Conservation (phyloP, 176 grass and related monocot species). For the Pharus latifolius region DNA sequence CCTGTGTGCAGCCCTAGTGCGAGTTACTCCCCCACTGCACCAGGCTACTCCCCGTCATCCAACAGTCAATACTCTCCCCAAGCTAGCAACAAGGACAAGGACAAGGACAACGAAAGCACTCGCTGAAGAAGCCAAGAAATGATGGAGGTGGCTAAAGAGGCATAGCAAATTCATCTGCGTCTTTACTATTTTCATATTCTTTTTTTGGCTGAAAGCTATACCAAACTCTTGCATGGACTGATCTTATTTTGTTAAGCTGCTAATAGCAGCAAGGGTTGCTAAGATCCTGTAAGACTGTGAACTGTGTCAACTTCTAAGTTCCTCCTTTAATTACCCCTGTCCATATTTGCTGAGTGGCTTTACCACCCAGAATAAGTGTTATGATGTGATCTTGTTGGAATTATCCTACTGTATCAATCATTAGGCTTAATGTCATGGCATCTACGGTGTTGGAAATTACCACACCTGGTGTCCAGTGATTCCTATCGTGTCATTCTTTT, state of each 20-base stretch:
- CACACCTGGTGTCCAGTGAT: too few species aligned
- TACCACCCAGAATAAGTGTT: neutral
- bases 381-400: neutral
- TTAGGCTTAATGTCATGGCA: neutral
- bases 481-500: too few species aligned
- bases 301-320: neutral
- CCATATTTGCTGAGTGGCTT: neutral
- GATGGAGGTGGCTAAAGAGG: neutral
- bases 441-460: too few species aligned
- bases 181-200: neutral
- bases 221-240: neutral
- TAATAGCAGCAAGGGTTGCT: neutral
- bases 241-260: neutral
- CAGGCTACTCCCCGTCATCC: conserved; percentile 76
- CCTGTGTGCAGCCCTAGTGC: conserved; percentile 58
- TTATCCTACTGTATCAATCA: neutral
- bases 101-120: conserved; percentile 39
- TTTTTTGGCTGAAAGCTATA: neutral
- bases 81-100: conserved; percentile 20
- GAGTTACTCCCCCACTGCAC: conserved; percentile 86
- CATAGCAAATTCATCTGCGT: neutral
- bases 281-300: neutral
- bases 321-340: neutral
- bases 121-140: conserved; percentile 12
- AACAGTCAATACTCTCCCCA: conserved; percentile 52